Base-by-base conservation (phyloP, 164 flowering plant genomes). In the Taxillus chinensis region DNA sequence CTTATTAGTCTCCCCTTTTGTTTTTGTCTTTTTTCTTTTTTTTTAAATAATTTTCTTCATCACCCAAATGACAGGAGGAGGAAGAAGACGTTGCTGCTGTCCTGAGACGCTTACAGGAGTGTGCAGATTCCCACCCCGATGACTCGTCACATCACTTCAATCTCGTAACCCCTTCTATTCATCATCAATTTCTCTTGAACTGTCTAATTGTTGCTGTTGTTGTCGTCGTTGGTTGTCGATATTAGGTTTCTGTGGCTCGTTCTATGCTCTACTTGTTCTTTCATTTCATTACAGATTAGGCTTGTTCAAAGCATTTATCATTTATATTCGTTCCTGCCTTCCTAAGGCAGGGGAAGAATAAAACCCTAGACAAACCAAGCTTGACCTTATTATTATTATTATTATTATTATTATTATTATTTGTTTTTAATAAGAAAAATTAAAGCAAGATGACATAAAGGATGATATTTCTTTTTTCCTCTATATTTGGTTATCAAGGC, bases 71-170 rank as follows among this genome's bases (percentile, higher is more conserved):
- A 27, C 27, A 61, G 39, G 68, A 59, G 45, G 74, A 65, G 8
- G 69, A 67, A 41, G 65, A 45, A 51, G 54, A n/a, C n/a, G 54
- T 5, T 3, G 54, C 4, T 5, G 55, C 56, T 16, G 6, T 13
- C 5, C 15, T 72, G 15, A 55, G 57, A 48, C 70, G 55, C 41
- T 57, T 82, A 58, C 78, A 79, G 63, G 79, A 79, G 43, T 53
- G 75, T 4, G 64, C 77, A 11, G 73, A 70, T 41, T 79, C 78
- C 45, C 65, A 79, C 60, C 84, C 88, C 3, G 78, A 77, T 64
- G 86, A 84, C 59, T 69, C 85, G 9, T 73, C 80, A 8, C 78
- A 75, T 62, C 92, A 78, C 58, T 80, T 80, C 43, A 75, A 78
- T 62, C 80, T 86, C 51, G 96, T 88, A 73, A 43, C 8, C 13